phyloP scores from a whole-genome alignment of 345 rosid species.

The Eucalyptus camaldulensis region DNA sequence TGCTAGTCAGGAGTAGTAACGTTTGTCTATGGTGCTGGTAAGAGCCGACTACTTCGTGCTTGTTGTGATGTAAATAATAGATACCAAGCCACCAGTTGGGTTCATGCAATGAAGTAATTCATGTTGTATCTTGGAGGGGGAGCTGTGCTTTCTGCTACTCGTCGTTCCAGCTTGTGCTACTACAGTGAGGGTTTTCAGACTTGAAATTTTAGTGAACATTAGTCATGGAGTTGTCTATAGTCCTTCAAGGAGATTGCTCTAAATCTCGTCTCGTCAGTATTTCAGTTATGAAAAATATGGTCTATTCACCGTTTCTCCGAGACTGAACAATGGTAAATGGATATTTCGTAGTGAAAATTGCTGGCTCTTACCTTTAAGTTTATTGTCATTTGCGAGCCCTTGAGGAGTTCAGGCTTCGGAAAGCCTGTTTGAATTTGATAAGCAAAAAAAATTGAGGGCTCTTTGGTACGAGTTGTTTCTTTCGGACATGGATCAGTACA shows the following conservation, averaged over 20 bases:
- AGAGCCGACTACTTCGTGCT: not conserved
- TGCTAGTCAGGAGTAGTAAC: conserved; percentile 1
- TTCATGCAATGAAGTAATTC: not conserved
- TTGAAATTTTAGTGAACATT: not conserved
- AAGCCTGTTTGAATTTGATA: not conserved
- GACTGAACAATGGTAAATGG: not conserved
- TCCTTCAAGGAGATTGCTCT: not conserved
- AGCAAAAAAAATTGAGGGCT: not conserved
- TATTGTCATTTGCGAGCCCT: not conserved
- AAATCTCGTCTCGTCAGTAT: not conserved
- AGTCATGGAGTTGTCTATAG: not conserved
- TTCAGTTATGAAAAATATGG: not conserved
- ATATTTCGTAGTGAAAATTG: not conserved
- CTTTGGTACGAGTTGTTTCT: not conserved
- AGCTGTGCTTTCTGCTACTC: not conserved
- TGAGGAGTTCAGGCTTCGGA: not conserved
- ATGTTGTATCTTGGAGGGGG: not conserved
- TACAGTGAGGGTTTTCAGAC: not conserved
- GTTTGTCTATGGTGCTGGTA: not conserved
- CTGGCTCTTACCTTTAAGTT: not conserved
- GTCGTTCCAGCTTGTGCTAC: not conserved
- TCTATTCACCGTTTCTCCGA: not conserved
- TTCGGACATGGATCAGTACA: not conserved
- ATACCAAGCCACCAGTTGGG: not conserved
- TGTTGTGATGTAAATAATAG: not conserved